These are phyloP conservation scores for Bauhinia variegata DNA, from an alignment of 306 rosid genomes.

Conservation along the genomic window DNA sequence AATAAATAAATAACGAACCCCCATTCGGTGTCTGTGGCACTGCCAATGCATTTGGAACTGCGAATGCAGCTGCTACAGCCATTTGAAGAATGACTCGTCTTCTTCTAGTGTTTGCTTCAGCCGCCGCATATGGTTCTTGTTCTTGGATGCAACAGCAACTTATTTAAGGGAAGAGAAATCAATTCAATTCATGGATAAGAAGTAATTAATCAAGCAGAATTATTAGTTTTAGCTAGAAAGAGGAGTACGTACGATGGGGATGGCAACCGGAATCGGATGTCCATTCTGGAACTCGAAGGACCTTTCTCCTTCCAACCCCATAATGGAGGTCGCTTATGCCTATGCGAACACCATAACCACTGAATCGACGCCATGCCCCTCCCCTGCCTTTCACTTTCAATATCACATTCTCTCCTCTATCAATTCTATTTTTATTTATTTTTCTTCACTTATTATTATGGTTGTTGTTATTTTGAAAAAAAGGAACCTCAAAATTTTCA, in stretches of 20 bases:
- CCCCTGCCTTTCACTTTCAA: slow-evolving; percentile 33
- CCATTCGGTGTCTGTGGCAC: slow-evolving; percentile 40
- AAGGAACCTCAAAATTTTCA: too few relatives aligned
- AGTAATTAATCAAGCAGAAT: too few relatives aligned
- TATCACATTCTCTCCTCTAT: slow-evolving; percentile 34
- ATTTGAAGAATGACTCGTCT: slow-evolving; percentile 61
- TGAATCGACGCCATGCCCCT: slow-evolving; percentile 51
- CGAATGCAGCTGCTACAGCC: slow-evolving; percentile 44
- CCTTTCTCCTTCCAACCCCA: slow-evolving; percentile 19
- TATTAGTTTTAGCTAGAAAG: too few relatives aligned
- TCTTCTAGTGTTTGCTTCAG: slow-evolving; percentile 45
- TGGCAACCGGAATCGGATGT: too few relatives aligned
- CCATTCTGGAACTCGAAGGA: neutral
- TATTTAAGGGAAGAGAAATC: too few relatives aligned
- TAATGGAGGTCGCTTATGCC: slow-evolving; percentile 34
- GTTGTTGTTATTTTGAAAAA: too few relatives aligned
- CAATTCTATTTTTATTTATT: slow-evolving; percentile 1
- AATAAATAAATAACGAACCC: neutral
- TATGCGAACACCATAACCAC: slow-evolving; percentile 24
- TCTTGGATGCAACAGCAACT: neutral
- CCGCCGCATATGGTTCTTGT: slow-evolving; percentile 16
- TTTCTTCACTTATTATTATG: neutral
- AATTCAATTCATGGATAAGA: too few relatives aligned
- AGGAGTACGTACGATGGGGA: too few relatives aligned
- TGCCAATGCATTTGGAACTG: slow-evolving; percentile 48